Percentiles rank a stretch among this genome's conserved stretches.
These are phyloP conservation scores for Hemileia vastatrix DNA, from an alignment of 1,284 basidiomycete genomes.

Conservation along the genomic window DNA sequence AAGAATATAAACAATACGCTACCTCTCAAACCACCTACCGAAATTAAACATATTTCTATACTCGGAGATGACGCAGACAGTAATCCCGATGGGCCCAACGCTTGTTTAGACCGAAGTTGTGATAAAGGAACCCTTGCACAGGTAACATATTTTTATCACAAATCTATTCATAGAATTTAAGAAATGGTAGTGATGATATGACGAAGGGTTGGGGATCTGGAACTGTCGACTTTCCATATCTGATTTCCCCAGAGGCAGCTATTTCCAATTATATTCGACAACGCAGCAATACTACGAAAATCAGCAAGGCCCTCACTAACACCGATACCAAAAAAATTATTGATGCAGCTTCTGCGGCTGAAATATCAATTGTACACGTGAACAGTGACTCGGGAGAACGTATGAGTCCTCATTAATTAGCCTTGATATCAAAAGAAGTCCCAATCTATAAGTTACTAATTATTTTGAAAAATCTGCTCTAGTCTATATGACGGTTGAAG, in stretches of 20 bases:
- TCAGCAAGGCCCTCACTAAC: conserved; percentile 6
- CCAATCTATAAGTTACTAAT: too few relatives aligned
- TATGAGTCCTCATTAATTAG: too few relatives aligned
- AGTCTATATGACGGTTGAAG: conserved; percentile 25
- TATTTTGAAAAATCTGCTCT: too few relatives aligned
- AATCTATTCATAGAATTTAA: too few relatives aligned
- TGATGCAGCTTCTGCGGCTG: neutral
- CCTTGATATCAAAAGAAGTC: too few relatives aligned
- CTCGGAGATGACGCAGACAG: conserved; percentile 18
- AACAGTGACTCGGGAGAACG: conserved; percentile 19
- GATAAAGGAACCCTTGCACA: conserved; percentile 17
- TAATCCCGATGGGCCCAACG: conserved; percentile 12
- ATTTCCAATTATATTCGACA: conserved; percentile 10
- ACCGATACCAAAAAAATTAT: conserved; percentile 11
- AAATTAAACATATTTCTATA: conserved; percentile 9
- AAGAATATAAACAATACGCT: conserved; percentile 31
- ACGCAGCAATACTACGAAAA: conserved; percentile 2
- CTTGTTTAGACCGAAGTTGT: conserved; percentile 14
- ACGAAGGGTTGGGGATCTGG: conserved; percentile 22
- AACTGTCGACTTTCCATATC: conserved; percentile 12
- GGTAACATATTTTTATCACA: too few relatives aligned
- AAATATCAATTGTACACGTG: conserved; percentile 19
- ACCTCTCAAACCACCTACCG: conserved; percentile 25
- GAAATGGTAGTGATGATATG: too few relatives aligned
- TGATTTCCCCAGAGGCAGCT: conserved; percentile 12